A percentile compares a stretch with the other conserved stretches of the same genome.
These are phyloP conservation scores for Apium graveolens DNA, from an alignment of 129 eudicot species.

Conservation along the genomic window DNA sequence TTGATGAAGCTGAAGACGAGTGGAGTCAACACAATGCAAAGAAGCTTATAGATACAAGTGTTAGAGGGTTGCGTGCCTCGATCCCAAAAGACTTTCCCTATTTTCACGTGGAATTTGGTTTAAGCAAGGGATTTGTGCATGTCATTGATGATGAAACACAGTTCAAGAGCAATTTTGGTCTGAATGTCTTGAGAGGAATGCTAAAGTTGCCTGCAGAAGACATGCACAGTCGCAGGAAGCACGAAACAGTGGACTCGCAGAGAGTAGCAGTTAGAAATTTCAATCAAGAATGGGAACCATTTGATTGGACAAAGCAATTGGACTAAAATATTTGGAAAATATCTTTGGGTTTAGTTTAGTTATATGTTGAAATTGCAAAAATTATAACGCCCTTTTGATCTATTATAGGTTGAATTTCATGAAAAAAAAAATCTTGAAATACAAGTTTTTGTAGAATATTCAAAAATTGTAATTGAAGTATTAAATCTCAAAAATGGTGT, in stretches of 20 bases:
- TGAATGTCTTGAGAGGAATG: conserved; percentile 83
- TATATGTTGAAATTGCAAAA: not conserved
- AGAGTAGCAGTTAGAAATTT: conserved; percentile 61
- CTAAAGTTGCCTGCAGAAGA: conserved; percentile 67
- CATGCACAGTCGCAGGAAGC: conserved; percentile 67
- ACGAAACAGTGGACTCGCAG: conserved; percentile 53
- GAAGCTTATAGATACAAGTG: conserved; percentile 87
- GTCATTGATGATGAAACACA: conserved; percentile 79
- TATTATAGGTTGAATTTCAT: not conserved
- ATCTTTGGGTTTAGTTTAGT: not conserved
- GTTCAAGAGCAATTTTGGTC: conserved; percentile 66
- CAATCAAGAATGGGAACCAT: conserved; percentile 64
- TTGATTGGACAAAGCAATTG: conserved; percentile 94
- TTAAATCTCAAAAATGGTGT: too few species aligned
- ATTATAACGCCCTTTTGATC: not conserved
- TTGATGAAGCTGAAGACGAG: conserved; percentile 93
- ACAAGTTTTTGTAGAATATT: too few species aligned
- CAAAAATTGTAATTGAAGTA: too few species aligned
- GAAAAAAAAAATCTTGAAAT: too few species aligned
- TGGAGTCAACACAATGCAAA: conserved; percentile 96
- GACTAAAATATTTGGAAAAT: conserved; percentile 28
- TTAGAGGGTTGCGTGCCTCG: conserved; percentile 64
- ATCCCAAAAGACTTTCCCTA: conserved; percentile 88
- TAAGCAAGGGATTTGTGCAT: conserved; percentile 79
- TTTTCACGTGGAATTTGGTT: conserved; percentile 85